These are phyloP conservation scores for Vanderwaltozyma yarrowii DNA, from an alignment of 805 yeast species.

Conservation along the genomic window DNA sequence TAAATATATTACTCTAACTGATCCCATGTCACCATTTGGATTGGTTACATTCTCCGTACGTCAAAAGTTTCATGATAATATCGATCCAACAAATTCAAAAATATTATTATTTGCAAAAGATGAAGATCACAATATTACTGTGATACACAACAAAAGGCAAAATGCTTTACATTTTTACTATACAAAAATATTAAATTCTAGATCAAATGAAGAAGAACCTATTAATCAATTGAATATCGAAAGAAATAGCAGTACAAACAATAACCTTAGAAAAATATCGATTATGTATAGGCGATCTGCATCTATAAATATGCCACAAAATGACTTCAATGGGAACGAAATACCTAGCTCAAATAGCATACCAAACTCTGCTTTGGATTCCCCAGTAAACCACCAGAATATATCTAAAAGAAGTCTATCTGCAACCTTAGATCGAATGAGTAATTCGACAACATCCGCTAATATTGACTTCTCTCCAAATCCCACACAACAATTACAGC, in stretches of 20 bases:
- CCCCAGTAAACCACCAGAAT: neutral
- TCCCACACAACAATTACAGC: conserved; percentile 7
- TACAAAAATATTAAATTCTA: conserved; percentile 9
- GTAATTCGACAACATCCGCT: conserved; percentile 13
- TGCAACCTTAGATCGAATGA: conserved; percentile 24
- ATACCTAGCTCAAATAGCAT: neutral
- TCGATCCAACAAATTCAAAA: conserved; percentile 5
- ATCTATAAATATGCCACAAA: neutral
- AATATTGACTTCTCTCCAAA: conserved; percentile 22
- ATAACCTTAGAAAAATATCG: neutral
- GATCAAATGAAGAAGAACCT: neutral
- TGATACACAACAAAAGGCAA: conserved; percentile 14
- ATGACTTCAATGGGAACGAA: neutral
- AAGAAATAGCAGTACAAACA: neutral
- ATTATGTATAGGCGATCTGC: neutral
- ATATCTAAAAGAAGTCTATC: conserved; percentile 18
- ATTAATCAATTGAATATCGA: neutral
- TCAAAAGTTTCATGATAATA: conserved; percentile 35
- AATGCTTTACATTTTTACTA: conserved; percentile 17
- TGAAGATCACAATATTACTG: conserved; percentile 22
- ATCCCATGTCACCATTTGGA: conserved; percentile 68
- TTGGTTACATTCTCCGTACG: conserved; percentile 56
- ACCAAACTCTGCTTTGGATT: neutral
- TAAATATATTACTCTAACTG: conserved; percentile 55
- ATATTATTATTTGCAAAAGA: conserved; percentile 20